Conservation (phyloP, 768 basidiomycete genomes). For the Pleurotus tuber-regium region DNA sequence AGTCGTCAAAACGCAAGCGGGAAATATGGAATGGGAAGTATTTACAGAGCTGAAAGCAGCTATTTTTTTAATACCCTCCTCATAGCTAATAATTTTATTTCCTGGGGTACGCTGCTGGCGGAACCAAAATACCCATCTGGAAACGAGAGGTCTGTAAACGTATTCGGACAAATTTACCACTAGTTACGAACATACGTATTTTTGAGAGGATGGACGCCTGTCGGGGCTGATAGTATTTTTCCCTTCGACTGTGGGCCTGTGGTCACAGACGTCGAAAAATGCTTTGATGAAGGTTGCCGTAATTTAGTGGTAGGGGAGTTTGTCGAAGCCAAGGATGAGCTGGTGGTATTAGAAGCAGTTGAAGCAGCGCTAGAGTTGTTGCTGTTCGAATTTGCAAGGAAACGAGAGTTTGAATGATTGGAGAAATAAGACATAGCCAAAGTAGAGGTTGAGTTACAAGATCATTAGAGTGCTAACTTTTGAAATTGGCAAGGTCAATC, state of each 20-base stretch:
- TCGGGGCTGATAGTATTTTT: neutral
- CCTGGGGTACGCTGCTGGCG: constrained; percentile 87
- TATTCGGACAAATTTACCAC: constrained; percentile 18
- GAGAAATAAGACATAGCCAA: constrained; percentile 69
- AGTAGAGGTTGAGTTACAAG: constrained; percentile 3
- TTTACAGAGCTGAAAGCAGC: constrained; percentile 84
- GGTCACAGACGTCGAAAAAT: constrained; percentile 65
- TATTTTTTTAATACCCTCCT: constrained; percentile 93
- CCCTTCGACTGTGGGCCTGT: constrained; percentile 42
- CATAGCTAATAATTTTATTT: constrained; percentile 87
- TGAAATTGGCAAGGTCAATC: too few relatives aligned
- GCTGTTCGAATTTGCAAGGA: constrained; percentile 51
- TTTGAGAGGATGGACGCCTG: constrained; percentile 68
- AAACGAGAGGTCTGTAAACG: constrained; percentile 18
- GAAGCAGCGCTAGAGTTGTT: constrained; percentile 15
- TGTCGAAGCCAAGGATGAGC: constrained; percentile 22
- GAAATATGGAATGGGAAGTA: constrained; percentile 13
- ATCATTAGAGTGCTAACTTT: constrained; percentile 24
- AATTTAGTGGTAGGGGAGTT: constrained; percentile 28
- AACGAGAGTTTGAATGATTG: constrained; percentile 75
- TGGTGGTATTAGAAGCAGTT: constrained; percentile 19
- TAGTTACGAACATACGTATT: constrained; percentile 82
- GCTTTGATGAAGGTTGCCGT: constrained; percentile 62
- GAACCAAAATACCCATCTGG: constrained; percentile 91
- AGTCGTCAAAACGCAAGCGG: neutral